These are phyloP conservation scores for Paecilomyces dactylethromorphus DNA, from an alignment of 2,329 filamentous ascomycete species.

Conservation along the genomic window DNA sequence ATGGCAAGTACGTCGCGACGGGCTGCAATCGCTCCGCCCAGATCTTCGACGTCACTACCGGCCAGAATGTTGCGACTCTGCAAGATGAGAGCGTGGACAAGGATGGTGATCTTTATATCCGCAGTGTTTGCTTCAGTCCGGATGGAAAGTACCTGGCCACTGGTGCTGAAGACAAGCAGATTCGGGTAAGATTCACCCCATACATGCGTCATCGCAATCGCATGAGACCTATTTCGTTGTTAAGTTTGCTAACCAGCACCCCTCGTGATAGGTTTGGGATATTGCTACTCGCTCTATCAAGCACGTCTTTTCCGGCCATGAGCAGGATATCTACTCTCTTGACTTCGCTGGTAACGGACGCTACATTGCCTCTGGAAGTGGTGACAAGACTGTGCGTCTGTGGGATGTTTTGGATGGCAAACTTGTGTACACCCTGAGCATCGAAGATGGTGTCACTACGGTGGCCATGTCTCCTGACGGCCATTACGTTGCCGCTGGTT, in stretches of 20 bases:
- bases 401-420: slow-evolving; percentile 89
- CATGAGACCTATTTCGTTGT: slow-evolving; percentile 3
- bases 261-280: slow-evolving; percentile 65
- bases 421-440: slow-evolving; percentile 77
- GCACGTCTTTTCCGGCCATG: slow-evolving; percentile 90
- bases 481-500: slow-evolving; percentile 88
- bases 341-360: slow-evolving; percentile 92
- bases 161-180: slow-evolving; percentile 95
- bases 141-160: slow-evolving; percentile 91
- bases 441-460: slow-evolving; percentile 95
- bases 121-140: slow-evolving; percentile 97
- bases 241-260: slow-evolving; percentile 1
- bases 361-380: slow-evolving; percentile 90
- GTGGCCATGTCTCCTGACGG: slow-evolving; percentile 96
- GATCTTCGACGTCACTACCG: slow-evolving; percentile 88
- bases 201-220: not conserved
- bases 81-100: slow-evolving; percentile 85
- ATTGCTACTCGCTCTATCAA: slow-evolving; percentile 77
- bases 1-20: slow-evolving; percentile 92
- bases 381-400: slow-evolving; percentile 86
- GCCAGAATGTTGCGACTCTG: slow-evolving; percentile 80
- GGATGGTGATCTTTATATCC: slow-evolving; percentile 88
- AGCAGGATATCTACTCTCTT: slow-evolving; percentile 96
- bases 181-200: slow-evolving; percentile 58
- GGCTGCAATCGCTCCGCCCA: slow-evolving; percentile 99